Conservation (phyloP, 1,284 basidiomycete species). For the Fomitiporia mediterranea region DNA sequence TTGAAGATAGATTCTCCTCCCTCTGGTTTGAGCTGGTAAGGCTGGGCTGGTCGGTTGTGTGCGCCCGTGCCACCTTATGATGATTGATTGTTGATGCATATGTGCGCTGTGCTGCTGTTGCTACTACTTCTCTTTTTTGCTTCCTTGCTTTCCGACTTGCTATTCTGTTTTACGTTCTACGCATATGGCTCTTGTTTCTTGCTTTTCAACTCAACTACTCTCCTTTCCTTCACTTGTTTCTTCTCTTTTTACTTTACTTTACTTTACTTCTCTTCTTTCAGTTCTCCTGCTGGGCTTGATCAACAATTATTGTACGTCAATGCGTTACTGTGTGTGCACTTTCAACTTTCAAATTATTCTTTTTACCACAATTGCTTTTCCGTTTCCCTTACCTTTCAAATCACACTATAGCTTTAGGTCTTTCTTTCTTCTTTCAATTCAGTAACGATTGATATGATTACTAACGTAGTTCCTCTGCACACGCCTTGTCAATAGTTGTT, state of each 20-base stretch:
- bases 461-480: neutral
- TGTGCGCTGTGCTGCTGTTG: slow-evolving; percentile 6
- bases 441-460: slow-evolving; percentile 17
- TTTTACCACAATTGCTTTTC: neutral
- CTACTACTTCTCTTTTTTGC: neutral
- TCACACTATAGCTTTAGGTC: neutral
- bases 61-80: neutral
- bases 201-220: neutral
- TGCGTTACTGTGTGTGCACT: neutral
- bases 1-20: slow-evolving; percentile 17
- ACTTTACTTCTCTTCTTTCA: neutral
- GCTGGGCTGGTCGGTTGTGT: slow-evolving; percentile 11
- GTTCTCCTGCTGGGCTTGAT: neutral
- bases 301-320: slow-evolving; percentile 7
- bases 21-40: slow-evolving; percentile 19
- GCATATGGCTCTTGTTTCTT: neutral
- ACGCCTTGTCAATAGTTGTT: neutral
- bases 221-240: neutral
- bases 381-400: neutral
- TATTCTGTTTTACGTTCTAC: neutral
- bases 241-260: neutral
- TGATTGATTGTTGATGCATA: slow-evolving; percentile 6
- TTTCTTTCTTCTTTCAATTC: neutral
- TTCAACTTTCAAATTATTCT: neutral
- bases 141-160: neutral